Evolutionary conservation across 2,329 filamentous ascomycete genomes (phyloP).

Genomic region (Fusarium nygamai): DNA sequence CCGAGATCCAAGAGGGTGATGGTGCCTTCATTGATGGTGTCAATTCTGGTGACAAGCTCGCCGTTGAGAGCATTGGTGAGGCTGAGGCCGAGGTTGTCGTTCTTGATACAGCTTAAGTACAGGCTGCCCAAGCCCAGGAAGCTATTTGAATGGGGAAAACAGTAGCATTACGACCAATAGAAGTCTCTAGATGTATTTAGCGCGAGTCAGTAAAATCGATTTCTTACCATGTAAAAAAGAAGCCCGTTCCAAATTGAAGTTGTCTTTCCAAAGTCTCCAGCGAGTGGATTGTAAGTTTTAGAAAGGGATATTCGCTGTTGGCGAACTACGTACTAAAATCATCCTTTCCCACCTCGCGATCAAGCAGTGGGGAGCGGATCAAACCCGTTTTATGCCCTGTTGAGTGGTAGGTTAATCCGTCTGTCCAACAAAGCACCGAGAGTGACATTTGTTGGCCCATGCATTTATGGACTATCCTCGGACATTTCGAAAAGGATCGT

Average conservation of each 20-base stretch:
- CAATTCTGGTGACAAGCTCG: slow-evolving; percentile 70
- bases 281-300: neutral
- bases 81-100: slow-evolving; percentile 76
- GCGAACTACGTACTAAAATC: neutral
- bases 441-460: neutral
- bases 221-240: neutral
- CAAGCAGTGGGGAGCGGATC: neutral
- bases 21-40: slow-evolving; percentile 78
- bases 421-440: neutral
- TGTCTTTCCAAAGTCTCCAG: neutral
- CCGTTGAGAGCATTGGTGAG: slow-evolving; percentile 74
- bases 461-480: neutral
- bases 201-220: slow-evolving; percentile 6
- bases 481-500: neutral
- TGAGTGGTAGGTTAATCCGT: neutral
- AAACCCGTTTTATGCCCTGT: neutral
- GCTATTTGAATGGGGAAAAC: neutral
- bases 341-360: neutral
- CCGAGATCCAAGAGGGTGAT: slow-evolving; percentile 77
- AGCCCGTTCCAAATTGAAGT: neutral
- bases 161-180: neutral
- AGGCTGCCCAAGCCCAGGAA: neutral
- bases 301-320: neutral
- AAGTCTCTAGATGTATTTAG: slow-evolving; percentile 25
- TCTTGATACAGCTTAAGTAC: slow-evolving; percentile 67